Conservation (phyloP, 2,329 filamentous ascomycete genomes). For the Talaromyces sp. region DNA sequence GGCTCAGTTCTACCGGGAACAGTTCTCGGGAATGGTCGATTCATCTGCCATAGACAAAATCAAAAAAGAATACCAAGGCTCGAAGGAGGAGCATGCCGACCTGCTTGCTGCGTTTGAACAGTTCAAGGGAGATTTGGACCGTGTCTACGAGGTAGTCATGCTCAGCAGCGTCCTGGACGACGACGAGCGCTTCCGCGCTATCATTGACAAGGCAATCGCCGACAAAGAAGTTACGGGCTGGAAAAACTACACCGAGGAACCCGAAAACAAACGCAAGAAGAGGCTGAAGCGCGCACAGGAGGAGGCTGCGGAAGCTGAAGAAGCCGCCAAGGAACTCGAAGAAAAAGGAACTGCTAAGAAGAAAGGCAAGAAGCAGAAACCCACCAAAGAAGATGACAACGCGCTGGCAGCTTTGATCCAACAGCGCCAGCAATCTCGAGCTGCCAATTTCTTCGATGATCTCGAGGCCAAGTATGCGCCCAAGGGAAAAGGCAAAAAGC, state of each 20-base stretch:
- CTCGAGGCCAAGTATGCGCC: slow-evolving; percentile 71
- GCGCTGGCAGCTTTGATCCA: slow-evolving; percentile 69
- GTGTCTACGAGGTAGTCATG: slow-evolving; percentile 78
- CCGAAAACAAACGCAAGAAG: slow-evolving; percentile 56
- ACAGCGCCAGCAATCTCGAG: slow-evolving; percentile 61
- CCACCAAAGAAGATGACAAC: slow-evolving; percentile 35
- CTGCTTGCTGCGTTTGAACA: slow-evolving; percentile 70
- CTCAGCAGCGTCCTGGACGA: slow-evolving; percentile 77
- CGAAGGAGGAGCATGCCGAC: slow-evolving; percentile 77
- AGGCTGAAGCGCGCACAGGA: slow-evolving; percentile 58
- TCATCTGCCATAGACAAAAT: slow-evolving; percentile 70
- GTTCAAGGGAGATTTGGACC: slow-evolving; percentile 67
- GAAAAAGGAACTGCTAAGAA: slow-evolving; percentile 51
- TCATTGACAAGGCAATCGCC: slow-evolving; percentile 76
- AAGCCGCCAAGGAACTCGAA: slow-evolving; percentile 68
- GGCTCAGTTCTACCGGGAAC: slow-evolving; percentile 80
- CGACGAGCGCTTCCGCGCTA: slow-evolving; percentile 73
- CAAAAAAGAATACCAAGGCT: slow-evolving; percentile 72
- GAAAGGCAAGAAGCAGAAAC: slow-evolving; percentile 41
- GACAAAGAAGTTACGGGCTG: slow-evolving; percentile 62
- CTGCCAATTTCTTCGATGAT: slow-evolving; percentile 60
- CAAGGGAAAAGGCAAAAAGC: slow-evolving; percentile 33
- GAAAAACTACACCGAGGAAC: slow-evolving; percentile 67
- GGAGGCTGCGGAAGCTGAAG: slow-evolving; percentile 68
- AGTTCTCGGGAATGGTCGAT: slow-evolving; percentile 73